Evolutionary conservation across 2,329 filamentous ascomycete genomes (phyloP), one percentile per base, ranked within the genome.

Genomic region (Colletotrichum higginsianum): DNA sequence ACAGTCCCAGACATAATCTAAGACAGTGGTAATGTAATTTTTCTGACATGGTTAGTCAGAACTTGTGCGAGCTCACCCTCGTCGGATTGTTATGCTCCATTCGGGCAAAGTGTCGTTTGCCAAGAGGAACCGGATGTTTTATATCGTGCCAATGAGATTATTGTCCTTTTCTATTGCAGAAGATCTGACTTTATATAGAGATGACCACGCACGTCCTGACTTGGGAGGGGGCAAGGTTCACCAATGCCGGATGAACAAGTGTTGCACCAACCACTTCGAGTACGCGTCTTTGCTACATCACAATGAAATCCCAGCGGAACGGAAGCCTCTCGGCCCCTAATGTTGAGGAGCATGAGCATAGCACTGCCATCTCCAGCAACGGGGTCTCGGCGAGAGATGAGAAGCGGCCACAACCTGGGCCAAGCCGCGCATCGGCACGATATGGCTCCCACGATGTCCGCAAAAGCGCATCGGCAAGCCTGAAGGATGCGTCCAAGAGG

Each of bases 401-500:
- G 23, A 46, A 63, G 26, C 23, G 8, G 3, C 57, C 16, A 18
- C 46, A 47, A 8, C 35, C 26, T 26, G 46, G 26, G 12, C 65
- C 64, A 8, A 68, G 68, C 40, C 49, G 44, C 38, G 71, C 53
- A 18, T 42, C 52, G 21, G 40, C 67, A 2, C 46, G 50, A 21
- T 66, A 73, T n/a, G 71, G 71, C 30, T 67, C 53, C 12, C 52
- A 74, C 23, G 71, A 70, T 62, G 66, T 58, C 44, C 64, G 57
- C 49, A 44, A 61, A n/a, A 30, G 50, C 12, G 60, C 47, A 56
- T 35, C 83, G 55, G 77, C 79, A 73, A 78, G 80, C 58, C 75
- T 84, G 38, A 77, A 80, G 3, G 76, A 82, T 65, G 86, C 89
- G 5, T 89, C 90, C 1, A 85, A 84, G 69, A 83, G 89, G n/a